Conservation (phyloP, 495 filamentous ascomycete species). For the Lasiosphaeriaceae sp. region DNA sequence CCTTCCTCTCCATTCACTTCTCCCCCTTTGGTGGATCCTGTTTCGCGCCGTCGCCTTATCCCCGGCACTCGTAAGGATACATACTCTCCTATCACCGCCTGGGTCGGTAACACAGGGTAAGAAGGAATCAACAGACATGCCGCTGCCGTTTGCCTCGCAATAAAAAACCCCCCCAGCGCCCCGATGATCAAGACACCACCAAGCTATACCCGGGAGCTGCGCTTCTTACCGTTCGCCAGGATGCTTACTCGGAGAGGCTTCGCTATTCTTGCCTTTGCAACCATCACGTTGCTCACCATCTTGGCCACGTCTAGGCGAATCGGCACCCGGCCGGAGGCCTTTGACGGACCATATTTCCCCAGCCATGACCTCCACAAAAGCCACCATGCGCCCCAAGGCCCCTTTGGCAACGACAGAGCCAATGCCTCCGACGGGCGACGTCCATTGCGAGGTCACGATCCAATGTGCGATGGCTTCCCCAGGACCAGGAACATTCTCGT, state of each 20-base stretch:
- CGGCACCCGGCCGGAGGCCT: constrained; percentile 23
- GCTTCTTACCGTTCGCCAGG: not conserved
- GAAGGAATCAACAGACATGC: not conserved
- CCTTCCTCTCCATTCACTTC: too few species aligned
- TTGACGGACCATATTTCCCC: constrained; percentile 14
- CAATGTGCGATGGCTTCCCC: constrained; percentile 33
- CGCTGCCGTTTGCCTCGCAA: not conserved
- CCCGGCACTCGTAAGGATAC: too few species aligned
- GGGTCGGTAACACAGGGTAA: not conserved
- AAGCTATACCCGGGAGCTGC: not conserved
- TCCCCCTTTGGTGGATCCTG: too few species aligned
- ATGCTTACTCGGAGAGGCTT: constrained; percentile 4
- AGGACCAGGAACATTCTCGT: constrained; percentile 37
- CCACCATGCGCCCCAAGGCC: not conserved
- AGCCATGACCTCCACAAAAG: constrained; percentile 13
- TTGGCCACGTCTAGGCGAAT: constrained; percentile 26
- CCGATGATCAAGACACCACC: not conserved
- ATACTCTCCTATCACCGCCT: not conserved
- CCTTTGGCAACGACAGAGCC: not conserved
- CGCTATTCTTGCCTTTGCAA: constrained; percentile 12
- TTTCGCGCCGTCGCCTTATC: too few species aligned
- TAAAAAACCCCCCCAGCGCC: not conserved
- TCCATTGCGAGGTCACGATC: constrained; percentile 7
- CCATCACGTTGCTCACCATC: constrained; percentile 24
- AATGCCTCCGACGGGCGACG: constrained; percentile 4